phyloP scores from a whole-genome alignment of 768 basidiomycete genomes.

The Russula earlei region DNA sequence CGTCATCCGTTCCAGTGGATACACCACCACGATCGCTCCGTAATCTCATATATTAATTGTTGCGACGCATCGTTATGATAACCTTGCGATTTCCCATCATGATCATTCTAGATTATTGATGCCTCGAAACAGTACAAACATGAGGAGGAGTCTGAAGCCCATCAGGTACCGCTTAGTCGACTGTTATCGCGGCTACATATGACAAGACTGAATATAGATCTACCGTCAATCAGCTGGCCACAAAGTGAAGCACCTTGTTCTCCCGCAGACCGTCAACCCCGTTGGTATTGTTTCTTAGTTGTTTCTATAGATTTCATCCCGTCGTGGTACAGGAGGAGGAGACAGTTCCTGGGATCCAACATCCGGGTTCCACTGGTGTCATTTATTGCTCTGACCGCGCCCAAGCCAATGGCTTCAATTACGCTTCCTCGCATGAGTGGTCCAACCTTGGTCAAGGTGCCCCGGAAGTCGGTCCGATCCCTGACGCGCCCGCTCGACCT shows the following conservation, averaged over 20 bases:
- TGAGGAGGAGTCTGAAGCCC: conserved; percentile 83
- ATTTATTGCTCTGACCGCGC: conserved; percentile 91
- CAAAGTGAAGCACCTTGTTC: conserved; percentile 38
- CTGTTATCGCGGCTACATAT: background rate
- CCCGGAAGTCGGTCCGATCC: conserved; percentile 80
- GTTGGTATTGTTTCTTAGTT: conserved; percentile 30
- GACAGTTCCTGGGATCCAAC: conserved; percentile 80
- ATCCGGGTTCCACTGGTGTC: conserved; percentile 55
- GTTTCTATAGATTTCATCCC: background rate
- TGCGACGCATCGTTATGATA: conserved; percentile 24
- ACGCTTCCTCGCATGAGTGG: conserved; percentile 72
- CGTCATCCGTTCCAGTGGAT: conserved; percentile 21
- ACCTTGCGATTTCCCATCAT: background rate
- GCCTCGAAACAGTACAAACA: conserved; percentile 58
- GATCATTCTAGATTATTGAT: conserved; percentile 55
- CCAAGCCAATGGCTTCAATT: conserved; percentile 90
- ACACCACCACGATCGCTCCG: conserved; percentile 3
- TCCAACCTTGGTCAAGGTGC: conserved; percentile 88
- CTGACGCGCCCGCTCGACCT: conserved; percentile 60
- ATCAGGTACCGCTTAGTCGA: conserved; percentile 42
- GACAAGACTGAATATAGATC: conserved; percentile 38
- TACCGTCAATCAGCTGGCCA: conserved; percentile 68
- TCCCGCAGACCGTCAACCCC: conserved; percentile 65
- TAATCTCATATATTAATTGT: conserved; percentile 21
- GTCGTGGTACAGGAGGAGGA: conserved; percentile 60